Conservation (phyloP, 2,329 filamentous ascomycete species). For the Aspergillus fumigatus region DNA sequence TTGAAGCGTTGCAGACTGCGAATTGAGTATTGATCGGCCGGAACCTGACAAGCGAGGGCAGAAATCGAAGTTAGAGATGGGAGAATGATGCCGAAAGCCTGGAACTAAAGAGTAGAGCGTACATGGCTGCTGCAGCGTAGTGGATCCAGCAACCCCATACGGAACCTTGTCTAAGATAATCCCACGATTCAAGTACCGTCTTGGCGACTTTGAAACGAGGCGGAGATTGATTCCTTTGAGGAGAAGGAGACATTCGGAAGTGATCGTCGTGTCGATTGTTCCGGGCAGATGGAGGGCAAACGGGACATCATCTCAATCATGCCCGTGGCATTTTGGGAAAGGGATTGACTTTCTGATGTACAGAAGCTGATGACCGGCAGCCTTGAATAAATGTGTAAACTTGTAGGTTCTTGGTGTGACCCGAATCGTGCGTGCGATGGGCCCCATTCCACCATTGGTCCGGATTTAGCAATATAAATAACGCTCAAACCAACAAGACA, state of each 20-base stretch:
- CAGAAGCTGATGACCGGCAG: not conserved
- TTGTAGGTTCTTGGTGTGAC: not conserved
- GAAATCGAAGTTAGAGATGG: not conserved
- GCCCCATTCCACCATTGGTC: too few relatives aligned
- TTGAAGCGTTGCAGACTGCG: not conserved
- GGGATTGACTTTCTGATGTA: not conserved
- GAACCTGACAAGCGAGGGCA: not conserved
- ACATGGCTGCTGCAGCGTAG: not conserved
- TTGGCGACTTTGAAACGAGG: not conserved
- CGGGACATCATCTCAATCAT: not conserved
- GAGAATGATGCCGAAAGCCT: not conserved
- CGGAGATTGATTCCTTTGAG: not conserved
- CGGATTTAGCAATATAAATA: not conserved
- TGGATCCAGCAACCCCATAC: not conserved
- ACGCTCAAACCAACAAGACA: not conserved
- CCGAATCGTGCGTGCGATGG: too few relatives aligned
- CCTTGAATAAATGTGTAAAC: not conserved
- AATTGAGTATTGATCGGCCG: not conserved
- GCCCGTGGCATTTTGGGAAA: not conserved
- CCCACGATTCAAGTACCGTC: not conserved
- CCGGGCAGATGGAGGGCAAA: not conserved
- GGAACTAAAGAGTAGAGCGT: not conserved
- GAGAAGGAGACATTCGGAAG: not conserved
- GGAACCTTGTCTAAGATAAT: not conserved
- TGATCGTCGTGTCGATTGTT: not conserved